Percentiles rank a stretch among this genome's conserved stretches.
phyloP scores from a whole-genome alignment of 2,329 filamentous ascomycete species.

The Elsinoe fawcettii region DNA sequence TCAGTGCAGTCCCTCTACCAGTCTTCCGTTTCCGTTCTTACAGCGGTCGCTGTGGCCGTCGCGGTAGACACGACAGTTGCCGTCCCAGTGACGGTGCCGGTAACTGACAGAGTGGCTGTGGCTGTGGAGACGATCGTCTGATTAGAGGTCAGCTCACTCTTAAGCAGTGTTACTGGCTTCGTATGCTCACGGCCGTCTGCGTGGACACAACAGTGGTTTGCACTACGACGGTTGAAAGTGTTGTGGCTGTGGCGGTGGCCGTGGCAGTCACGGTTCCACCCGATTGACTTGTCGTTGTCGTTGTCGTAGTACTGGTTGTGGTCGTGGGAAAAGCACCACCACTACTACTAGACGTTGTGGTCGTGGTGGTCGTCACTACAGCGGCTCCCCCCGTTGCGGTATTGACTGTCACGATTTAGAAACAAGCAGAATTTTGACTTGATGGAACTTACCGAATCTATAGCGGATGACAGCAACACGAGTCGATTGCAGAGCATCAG shows the following conservation, averaged over 20 bases:
- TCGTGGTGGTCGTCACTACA: neutral
- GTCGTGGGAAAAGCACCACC: neutral
- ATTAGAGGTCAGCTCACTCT: no score
- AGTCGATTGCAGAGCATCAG: neutral
- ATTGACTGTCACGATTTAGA: neutral
- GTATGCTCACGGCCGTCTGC: neutral
- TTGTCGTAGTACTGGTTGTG: constrained; percentile 6
- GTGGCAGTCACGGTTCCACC: neutral
- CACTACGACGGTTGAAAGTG: neutral
- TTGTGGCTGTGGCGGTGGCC: neutral
- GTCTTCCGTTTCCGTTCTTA: neutral
- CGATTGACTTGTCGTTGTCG: neutral
- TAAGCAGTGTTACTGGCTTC: no score
- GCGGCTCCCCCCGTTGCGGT: neutral
- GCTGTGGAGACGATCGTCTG: neutral
- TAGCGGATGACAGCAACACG: constrained; percentile 5
- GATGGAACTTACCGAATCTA: neutral
- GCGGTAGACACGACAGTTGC: neutral
- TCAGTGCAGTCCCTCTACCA: neutral
- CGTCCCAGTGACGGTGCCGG: neutral
- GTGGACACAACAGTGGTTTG: neutral
- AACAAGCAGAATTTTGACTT: neutral
- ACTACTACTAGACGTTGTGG: neutral
- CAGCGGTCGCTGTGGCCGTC: neutral
- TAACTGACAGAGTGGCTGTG: neutral